These are phyloP conservation scores for Lichtheimia corymbifera DNA, from an alignment of 371 early-diverging fungal species.

Conservation along the genomic window DNA sequence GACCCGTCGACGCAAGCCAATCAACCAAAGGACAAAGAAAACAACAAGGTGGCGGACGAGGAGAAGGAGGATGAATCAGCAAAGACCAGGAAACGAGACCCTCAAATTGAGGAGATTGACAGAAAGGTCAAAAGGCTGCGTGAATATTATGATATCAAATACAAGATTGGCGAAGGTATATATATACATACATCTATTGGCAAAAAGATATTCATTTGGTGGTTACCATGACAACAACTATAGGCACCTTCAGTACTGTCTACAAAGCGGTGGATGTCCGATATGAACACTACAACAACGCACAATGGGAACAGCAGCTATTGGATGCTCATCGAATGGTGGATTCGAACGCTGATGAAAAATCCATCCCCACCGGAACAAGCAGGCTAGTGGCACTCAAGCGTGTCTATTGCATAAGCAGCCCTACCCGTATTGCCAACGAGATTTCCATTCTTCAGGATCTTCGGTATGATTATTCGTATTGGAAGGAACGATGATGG, in stretches of 20 bases:
- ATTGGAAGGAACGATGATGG: not conserved
- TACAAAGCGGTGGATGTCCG: slow-evolving; percentile 90
- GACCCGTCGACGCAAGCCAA: slow-evolving; percentile 1
- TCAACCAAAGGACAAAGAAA: slow-evolving; percentile 7
- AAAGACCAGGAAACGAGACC: not conserved
- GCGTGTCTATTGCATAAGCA: slow-evolving; percentile 85
- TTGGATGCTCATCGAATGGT: slow-evolving; percentile 9
- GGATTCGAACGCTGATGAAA: slow-evolving; percentile 13
- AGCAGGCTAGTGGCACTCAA: slow-evolving; percentile 82
- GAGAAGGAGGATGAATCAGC: slow-evolving; percentile 5
- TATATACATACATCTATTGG: not conserved
- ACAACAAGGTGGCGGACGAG: slow-evolving; percentile 3
- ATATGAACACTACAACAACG: slow-evolving; percentile 70
- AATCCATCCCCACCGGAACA: not conserved
- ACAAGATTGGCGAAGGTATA: slow-evolving; percentile 78
- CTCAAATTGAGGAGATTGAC: slow-evolving; percentile 39
- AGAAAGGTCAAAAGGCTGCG: slow-evolving; percentile 53
- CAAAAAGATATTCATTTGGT: no score
- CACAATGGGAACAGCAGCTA: slow-evolving; percentile 49
- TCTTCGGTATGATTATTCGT: slow-evolving; percentile 54
- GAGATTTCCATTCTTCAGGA: slow-evolving; percentile 84
- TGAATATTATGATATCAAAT: slow-evolving; percentile 64
- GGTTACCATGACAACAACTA: not conserved
- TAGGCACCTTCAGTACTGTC: slow-evolving; percentile 96
- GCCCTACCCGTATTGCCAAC: slow-evolving; percentile 83